Base-by-base conservation (phyloP, 2,329 filamentous ascomycete species). In the Trichothecium sympodiale region DNA sequence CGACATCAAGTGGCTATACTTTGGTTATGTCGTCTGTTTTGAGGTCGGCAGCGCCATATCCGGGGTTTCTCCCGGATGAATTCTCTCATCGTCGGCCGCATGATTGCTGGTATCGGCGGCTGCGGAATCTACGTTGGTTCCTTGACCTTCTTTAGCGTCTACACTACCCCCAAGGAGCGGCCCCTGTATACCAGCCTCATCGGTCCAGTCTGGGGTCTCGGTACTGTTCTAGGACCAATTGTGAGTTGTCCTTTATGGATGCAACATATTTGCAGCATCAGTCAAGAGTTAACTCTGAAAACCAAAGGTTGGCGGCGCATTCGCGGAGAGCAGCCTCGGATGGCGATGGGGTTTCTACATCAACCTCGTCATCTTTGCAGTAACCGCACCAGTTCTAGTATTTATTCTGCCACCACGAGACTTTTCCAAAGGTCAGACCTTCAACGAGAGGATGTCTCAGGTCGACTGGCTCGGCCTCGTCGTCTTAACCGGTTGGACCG, bases 301-400 rank as follows among this genome's bases (percentile, higher is more conserved):
- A 6, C 6, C 10, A 25, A 6, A 25, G 10, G 47, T 67, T 17
- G 62, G 62, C 7, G 62, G 63, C 17, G 59, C 55, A 0, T 64
- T 66, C 28, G 50, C 55, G 5, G 59, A 62, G 18, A 55, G 46
- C 6, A 43, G 47, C 3, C 60, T 55, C 2, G 55, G 52, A 2
- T 67, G 63, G 63, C 40, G 64, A 40, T 63, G 56, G 55, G 51
- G 53, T 1, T 64, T 64, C 34, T 76, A 76, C 41, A 67, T 74
- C 48, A 74, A 74, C 39, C 53, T 74, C 5, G 53, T 66, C 33
- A 63, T 63, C n/a, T 67, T 53, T 12, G 63, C 48, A 6, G 33
- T 54, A 42, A 41, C 45, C 5, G 40, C 45, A 2, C 53, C 55
- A 1, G 46, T 50, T 5, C 54, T 48, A 28, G 15, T 59, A 29